A percentile compares a stretch with the other conserved stretches of the same genome.
These are phyloP conservation scores for Colletotrichum horii DNA, from an alignment of 2,329 filamentous ascomycete genomes.

Conservation along the genomic window DNA sequence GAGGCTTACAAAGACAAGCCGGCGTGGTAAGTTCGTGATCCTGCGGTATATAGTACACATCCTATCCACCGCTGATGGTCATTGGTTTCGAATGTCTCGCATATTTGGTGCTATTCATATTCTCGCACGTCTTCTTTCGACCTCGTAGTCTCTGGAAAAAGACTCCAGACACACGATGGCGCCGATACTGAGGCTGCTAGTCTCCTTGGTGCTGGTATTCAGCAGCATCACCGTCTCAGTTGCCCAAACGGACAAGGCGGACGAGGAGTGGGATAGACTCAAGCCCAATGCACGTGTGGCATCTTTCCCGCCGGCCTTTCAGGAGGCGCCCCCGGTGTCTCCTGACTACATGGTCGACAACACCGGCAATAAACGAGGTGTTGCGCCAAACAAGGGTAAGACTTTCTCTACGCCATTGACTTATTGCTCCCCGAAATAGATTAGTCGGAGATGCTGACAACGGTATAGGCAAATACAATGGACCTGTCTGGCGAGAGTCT, in stretches of 20 bases:
- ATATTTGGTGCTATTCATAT: not conserved
- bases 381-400: not conserved
- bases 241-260: not conserved
- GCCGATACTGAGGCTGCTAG: not conserved
- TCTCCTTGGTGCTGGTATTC: not conserved
- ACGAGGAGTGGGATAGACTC: not conserved
- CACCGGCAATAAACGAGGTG: not conserved
- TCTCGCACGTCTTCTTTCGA: not conserved
- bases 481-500: not conserved
- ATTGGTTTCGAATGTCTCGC: not conserved
- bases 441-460: not conserved
- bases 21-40: not conserved
- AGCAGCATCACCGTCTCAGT: not conserved
- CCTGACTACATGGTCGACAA: not conserved
- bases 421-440: not conserved
- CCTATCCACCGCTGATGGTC: not conserved
- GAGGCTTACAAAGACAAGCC: not conserved
- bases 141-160: not conserved
- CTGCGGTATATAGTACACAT: not conserved
- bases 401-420: not conserved
- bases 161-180: not conserved
- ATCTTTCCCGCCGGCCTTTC: not conserved
- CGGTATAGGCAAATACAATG: not conserved
- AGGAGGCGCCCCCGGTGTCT: not conserved
- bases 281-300: not conserved